These are phyloP conservation scores for Podila horticola DNA, from an alignment of 192 early-diverging fungal genomes.

Conservation along the genomic window DNA sequence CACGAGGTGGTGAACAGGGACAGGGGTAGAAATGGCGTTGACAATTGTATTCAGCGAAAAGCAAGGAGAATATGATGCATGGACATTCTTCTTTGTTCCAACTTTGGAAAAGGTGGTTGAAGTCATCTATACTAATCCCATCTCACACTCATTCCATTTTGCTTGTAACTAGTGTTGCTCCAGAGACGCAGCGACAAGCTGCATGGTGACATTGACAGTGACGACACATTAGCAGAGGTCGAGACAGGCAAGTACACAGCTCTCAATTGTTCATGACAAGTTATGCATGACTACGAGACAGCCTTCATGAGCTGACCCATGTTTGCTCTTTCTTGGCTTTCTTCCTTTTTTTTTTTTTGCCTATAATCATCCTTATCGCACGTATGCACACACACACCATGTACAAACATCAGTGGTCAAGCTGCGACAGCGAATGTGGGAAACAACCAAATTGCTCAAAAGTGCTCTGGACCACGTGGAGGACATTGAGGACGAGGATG, in stretches of 20 bases:
- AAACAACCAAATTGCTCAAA: constrained; percentile 22
- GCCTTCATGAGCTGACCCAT: background rate
- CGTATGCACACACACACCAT: too few relatives aligned
- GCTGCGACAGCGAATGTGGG: constrained; percentile 23
- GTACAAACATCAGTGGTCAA: background rate
- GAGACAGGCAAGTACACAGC: background rate
- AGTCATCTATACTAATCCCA: background rate
- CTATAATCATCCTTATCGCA: background rate
- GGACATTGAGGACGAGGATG: constrained; percentile 46
- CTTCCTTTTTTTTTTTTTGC: background rate
- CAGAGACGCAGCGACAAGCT: constrained; percentile 31
- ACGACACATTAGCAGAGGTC: constrained; percentile 4
- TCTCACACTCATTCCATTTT: background rate
- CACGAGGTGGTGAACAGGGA: too few relatives aligned
- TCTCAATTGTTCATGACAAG: background rate
- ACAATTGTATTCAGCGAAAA: too few relatives aligned
- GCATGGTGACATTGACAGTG: constrained; percentile 19
- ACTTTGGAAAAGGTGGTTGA: too few relatives aligned
- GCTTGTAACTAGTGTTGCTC: background rate
- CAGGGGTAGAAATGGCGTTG: too few relatives aligned
- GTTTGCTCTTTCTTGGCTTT: background rate
- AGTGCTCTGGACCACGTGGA: constrained; percentile 37
- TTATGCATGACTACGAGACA: background rate
- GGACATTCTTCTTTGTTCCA: too few relatives aligned
- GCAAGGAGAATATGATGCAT: too few relatives aligned